Percentiles rank a stretch among this genome's conserved stretches.
phyloP scores from a whole-genome alignment of 2,329 filamentous ascomycete genomes.

The Alternaria panax region DNA sequence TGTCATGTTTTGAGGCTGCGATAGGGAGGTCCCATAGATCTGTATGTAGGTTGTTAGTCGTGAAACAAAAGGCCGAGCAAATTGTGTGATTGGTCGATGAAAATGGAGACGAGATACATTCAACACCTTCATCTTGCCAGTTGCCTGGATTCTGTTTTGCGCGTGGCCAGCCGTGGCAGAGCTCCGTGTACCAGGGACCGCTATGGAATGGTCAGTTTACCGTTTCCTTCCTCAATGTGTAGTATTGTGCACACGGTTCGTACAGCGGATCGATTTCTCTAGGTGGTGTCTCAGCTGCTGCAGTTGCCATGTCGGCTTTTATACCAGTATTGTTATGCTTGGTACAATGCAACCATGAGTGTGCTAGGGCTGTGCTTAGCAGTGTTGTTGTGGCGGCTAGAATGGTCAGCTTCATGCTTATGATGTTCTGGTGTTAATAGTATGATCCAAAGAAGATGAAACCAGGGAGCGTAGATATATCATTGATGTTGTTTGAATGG shows the following conservation, averaged over 20 bases:
- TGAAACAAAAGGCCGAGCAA: background rate
- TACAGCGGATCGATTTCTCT: background rate
- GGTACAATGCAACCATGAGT: slow-evolving; percentile 39
- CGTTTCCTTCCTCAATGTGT: background rate
- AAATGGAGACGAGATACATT: background rate
- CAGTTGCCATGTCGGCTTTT: background rate
- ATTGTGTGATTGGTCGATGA: background rate
- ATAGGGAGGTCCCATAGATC: slow-evolving; percentile 14
- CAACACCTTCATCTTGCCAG: background rate
- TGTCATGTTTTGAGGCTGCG: slow-evolving; percentile 5
- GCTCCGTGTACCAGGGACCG: slow-evolving; percentile 12
- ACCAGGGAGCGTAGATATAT: background rate
- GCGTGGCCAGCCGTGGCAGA: slow-evolving; percentile 22
- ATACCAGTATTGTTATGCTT: slow-evolving; percentile 31
- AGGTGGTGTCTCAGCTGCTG: background rate
- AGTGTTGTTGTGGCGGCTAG: background rate
- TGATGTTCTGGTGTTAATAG: accelerated
- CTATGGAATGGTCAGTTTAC: background rate
- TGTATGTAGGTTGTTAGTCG: background rate
- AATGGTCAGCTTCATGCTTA: background rate
- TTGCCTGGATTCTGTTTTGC: slow-evolving; percentile 17
- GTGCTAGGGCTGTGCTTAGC: slow-evolving; percentile 20
- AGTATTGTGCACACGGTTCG: background rate
- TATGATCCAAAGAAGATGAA: background rate
- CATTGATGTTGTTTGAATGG: background rate